These are phyloP conservation scores for Agaricus bisporus DNA, from an alignment of 768 basidiomycete species.

Conservation along the genomic window DNA sequence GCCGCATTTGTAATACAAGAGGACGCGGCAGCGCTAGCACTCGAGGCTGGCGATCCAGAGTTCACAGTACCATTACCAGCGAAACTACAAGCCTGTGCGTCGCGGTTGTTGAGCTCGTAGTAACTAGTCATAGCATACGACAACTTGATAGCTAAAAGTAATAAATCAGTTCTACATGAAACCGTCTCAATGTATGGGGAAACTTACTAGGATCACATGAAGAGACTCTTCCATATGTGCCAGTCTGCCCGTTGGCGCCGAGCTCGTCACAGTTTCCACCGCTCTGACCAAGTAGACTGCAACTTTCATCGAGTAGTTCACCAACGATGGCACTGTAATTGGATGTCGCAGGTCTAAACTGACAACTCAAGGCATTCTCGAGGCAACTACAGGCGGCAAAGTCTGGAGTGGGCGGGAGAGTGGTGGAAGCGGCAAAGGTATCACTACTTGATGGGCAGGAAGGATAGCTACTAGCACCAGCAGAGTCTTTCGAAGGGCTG, in stretches of 20 bases:
- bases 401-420: slow-evolving; percentile 81
- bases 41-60: slow-evolving; percentile 42
- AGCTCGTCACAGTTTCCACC: slow-evolving; percentile 66
- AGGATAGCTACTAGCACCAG: slow-evolving; percentile 44
- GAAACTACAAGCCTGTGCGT: slow-evolving; percentile 68
- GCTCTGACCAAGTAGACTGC: slow-evolving; percentile 62
- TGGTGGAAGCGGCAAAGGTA: slow-evolving; percentile 59
- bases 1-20: slow-evolving; percentile 63
- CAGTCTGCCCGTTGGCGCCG: slow-evolving; percentile 63
- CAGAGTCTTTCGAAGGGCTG: slow-evolving; percentile 41
- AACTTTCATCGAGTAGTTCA: slow-evolving; percentile 58
- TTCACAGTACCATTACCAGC: slow-evolving; percentile 81
- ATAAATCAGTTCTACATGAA: slow-evolving; percentile 1
- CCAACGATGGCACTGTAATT: slow-evolving; percentile 61
- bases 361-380: slow-evolving; percentile 61
- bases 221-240: slow-evolving; percentile 71
- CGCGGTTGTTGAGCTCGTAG: slow-evolving; percentile 58
- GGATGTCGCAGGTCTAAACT: slow-evolving; percentile 56
- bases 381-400: slow-evolving; percentile 76
- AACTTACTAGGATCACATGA: slow-evolving; percentile 73
- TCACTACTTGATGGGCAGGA: slow-evolving; percentile 59
- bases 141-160: slow-evolving; percentile 57
- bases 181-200: background rate
- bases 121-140: slow-evolving; percentile 80
- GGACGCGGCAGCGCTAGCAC: slow-evolving; percentile 49